Evolutionary conservation across 2,329 filamentous ascomycete genomes (phyloP), one percentile per base, ranked within the genome.

Genomic region (Claviceps citrina): DNA sequence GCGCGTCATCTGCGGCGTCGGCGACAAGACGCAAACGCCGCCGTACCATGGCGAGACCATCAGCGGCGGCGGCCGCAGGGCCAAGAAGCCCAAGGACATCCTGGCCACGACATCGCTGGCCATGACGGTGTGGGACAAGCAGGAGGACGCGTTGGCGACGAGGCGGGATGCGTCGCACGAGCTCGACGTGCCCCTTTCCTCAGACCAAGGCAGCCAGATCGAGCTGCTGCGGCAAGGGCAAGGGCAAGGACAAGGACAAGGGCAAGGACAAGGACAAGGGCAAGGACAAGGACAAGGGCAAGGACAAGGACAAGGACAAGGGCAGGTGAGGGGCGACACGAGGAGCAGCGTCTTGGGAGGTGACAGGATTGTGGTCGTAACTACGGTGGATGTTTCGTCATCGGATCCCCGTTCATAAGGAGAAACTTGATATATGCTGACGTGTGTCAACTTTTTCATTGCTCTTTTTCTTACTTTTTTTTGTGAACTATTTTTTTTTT

Each of bases 1-100:
- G 24, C 65, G 70, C 32, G 61, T 64, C 7, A 43, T 69, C 0
- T 40, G 56, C 7, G 52, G 54, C 18, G 44, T 46, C 35, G 48
- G 40, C 16, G 47, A 47, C 18, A 37, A 47, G 30, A 44, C 49
- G 0, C 47, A 49, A 1, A 49, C 47, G 16, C 54, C 53, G 2
- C 51, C 50, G 2, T 54, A 52, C 13, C 48, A 46, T 18, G 43
- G 43, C 8, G 40, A 44, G 7, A 50, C 44, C 5, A 48, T 48
- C 18, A 44, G 41, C 16, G 44, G 46, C 20, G 43, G 28, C 19
- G 26, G 36, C 7, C 46, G 43, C 10, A 47, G 39, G 36, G 37
- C 27, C 3, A 41, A 28, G 13, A 45, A 49, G 18, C 45, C 44
- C 4, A 41, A 41, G 20, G 38, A 27, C 24, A 36, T 44, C 4